These are phyloP conservation scores for Odonthalia washingtoniensis DNA, from an alignment of 31 red algal genomes.

Conservation along the genomic window DNA sequence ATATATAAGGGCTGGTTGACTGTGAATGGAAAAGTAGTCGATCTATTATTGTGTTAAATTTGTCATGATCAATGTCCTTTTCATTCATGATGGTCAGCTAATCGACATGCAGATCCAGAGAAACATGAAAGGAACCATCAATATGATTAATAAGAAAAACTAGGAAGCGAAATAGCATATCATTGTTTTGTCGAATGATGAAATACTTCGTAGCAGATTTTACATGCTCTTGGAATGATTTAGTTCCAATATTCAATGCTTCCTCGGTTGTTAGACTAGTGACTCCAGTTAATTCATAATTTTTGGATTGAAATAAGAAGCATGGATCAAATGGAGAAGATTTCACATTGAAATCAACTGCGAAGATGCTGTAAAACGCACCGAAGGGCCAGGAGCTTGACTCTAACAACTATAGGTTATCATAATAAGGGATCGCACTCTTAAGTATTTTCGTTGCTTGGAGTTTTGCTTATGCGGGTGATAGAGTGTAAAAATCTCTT, in stretches of 20 bases:
- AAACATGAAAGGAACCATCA: background rate
- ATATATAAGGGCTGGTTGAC: too few species aligned
- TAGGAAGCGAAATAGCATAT: background rate
- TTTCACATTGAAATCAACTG: background rate
- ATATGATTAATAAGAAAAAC: constrained; percentile 8
- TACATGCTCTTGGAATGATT: background rate
- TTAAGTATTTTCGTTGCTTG: too few species aligned
- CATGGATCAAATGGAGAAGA: background rate
- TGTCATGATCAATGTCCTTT: too few species aligned
- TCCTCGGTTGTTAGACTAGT: constrained; percentile 9
- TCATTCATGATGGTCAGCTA: background rate
- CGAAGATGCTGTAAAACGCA: background rate
- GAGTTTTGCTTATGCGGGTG: constrained; percentile 12
- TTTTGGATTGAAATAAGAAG: background rate
- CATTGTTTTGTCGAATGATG: background rate
- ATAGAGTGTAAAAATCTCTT: background rate
- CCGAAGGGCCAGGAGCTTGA: constrained; percentile 8
- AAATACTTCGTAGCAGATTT: background rate
- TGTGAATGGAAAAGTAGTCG: too few species aligned
- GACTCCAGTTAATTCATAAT: background rate
- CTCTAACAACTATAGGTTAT: too few species aligned
- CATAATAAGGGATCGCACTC: too few species aligned
- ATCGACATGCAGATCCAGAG: background rate
- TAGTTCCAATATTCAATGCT: background rate
- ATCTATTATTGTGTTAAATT: too few species aligned